Base-by-base conservation (phyloP, 352 stramenopile genomes). In the Salisapilia sapeloensis region DNA sequence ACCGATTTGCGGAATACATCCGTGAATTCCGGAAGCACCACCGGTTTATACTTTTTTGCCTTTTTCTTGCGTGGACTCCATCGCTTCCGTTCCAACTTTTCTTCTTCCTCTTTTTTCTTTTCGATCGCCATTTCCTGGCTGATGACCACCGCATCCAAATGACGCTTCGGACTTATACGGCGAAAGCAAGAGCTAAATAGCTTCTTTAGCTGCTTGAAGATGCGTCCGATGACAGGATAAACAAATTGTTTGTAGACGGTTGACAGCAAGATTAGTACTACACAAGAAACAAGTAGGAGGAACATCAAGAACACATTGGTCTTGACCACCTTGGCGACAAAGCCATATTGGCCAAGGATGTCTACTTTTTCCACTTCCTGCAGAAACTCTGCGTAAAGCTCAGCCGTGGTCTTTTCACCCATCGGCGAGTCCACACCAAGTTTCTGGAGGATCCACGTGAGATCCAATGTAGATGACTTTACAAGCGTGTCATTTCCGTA, bases 291-390 rank as follows among this genome's bases (percentile, higher is more conserved):
- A 17, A 62, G 60, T 13, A 76, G 40, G 4, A 71, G 29, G 7
- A 54, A 49, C 38, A 76, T 56, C 17, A 66, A 40, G 51, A 71
- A 50, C 17, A 61, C 56, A 28, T 76, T 60, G 4, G 56, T 48
- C 16, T 46, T 60, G 15, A 69, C 41, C 13, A 76, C 26, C 44
- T 76, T 76, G 10, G 55, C 41, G 25, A 71, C 40, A 8, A 71
- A 52, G 5, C 50, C 45, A 13, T 60, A 38, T 16, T 53, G 16
- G 0, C 48, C 45, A 0, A 67, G 37, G 1, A 61, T 35, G 24
- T 63, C 43, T 14, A 60, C 54, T 15, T 50, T 29, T 0, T 35
- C 26, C 6, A 54, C 29, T 9, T 61, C 40, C 0, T 56, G 20
- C 0, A 42, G 28, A 21, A 60, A 32, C 15, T 56, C 39, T 0